phyloP scores from a whole-genome alignment of 306 rosid genomes.

The Pachyrhizus erosus region DNA sequence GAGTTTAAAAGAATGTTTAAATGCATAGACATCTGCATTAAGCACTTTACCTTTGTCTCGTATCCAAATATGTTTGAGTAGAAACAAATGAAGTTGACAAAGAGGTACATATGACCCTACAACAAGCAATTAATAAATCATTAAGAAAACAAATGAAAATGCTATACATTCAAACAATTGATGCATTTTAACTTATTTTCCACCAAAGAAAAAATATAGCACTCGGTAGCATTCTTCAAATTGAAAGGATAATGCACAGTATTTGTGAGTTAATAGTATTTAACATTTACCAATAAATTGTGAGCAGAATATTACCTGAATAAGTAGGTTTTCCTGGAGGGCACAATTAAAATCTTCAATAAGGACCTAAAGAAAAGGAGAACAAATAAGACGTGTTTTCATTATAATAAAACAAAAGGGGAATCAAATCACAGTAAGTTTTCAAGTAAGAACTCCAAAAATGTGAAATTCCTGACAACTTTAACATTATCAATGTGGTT shows the following conservation, averaged over 20 bases:
- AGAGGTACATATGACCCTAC: slow-evolving; percentile 98
- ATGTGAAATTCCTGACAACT: not conserved
- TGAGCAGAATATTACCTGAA: slow-evolving; percentile 68
- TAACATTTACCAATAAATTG: slow-evolving; percentile 23
- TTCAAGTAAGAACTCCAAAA: slow-evolving; percentile 7
- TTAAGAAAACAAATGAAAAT: slow-evolving; percentile 47
- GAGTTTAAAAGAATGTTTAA: slow-evolving; percentile 26
- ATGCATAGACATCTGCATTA: slow-evolving; percentile 17
- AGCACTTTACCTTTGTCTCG: slow-evolving; percentile 84
- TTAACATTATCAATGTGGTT: not conserved
- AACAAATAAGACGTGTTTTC: slow-evolving; percentile 8
- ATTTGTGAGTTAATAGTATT: slow-evolving; percentile 10
- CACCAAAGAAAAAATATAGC: slow-evolving; percentile 32
- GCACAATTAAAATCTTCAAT: slow-evolving; percentile 98
- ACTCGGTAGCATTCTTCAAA: slow-evolving; percentile 12
- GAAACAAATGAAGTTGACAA: slow-evolving; percentile 79
- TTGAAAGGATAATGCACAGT: slow-evolving; percentile 16
- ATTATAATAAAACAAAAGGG: slow-evolving; percentile 7
- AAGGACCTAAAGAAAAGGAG: slow-evolving; percentile 65
- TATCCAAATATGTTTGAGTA: slow-evolving; percentile 95
- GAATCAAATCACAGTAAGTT: slow-evolving; percentile 17
- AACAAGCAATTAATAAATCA: slow-evolving; percentile 44
- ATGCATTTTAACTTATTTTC: not conserved
- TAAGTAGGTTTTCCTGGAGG: slow-evolving; percentile 89
- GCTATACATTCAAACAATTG: slow-evolving; percentile 26